Evolutionary conservation across 2,329 filamentous ascomycete species (phyloP), one percentile per base, ranked within the genome.

Genomic region (Colletotrichum musae): DNA sequence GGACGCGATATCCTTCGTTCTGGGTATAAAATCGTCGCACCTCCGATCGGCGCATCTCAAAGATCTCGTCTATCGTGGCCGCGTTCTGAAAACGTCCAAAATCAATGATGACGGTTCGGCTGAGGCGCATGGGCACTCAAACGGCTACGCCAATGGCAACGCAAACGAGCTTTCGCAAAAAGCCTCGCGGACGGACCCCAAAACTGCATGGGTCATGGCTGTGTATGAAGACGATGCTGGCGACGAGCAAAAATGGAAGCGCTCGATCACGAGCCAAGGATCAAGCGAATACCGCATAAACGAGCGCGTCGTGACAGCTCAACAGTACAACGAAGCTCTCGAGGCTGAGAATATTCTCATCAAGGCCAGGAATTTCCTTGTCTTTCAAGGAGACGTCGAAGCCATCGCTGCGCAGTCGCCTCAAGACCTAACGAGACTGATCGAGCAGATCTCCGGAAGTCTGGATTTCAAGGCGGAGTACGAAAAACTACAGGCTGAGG

Each of bases 1-100:
- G 96, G 96, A 99, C 80, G 96, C 96, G 74, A 99, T 99, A 75
- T 99, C 96, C 73, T 99, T 99, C 82, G 96, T 99, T 69, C 89
- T 99, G 66, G 96, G 96, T 73, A 98, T 99, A 80, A 98, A 98
- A 80, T 99, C 96, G 3, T 97, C 95, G n/a, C 95, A 98, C 80
- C 87, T 99, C 63, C 94, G 96, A 76, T 99, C 97, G 4, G 91
- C 94, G 43, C 94, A 98, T 76, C 89, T 99, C 26, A 94, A 94
- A 81, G 96, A 99, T 78, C 88, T 99, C 43, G 94, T 99, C 63
- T 99, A 99, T 80, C 95, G 96, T 73, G 97, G 96, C 60, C 93
- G 95, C 73, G 94, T 98, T 13, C 87, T 99, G 75, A 94, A 95
- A 77, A 95, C 94, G 15, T 94, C 94, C 41, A 97, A 94, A 76